Conservation (phyloP, 106 monocot genomes). For the Cymbidium sinense region DNA sequence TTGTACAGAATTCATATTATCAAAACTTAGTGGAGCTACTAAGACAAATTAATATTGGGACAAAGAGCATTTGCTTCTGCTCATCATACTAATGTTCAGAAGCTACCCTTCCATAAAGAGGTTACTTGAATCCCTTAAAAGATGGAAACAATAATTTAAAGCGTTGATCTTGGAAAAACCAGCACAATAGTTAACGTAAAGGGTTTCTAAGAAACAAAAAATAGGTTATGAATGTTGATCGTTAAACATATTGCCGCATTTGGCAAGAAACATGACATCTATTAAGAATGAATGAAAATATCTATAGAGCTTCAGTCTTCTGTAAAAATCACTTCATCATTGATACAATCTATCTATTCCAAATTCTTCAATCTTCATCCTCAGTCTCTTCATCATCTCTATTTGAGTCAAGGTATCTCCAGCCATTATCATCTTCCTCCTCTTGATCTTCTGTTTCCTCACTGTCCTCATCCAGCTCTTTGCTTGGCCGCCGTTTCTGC, state of each 20-base stretch:
- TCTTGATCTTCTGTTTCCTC: constrained; percentile 57
- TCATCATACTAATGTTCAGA: too few relatives aligned
- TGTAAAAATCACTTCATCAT: neutral
- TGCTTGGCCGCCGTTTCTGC: constrained; percentile 17
- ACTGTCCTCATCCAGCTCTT: constrained; percentile 36
- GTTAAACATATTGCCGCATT: neutral
- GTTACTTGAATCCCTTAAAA: too few relatives aligned
- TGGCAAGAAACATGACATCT: neutral
- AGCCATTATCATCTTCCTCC: constrained; percentile 20
- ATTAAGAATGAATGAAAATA: neutral
- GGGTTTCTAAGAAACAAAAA: too few relatives aligned
- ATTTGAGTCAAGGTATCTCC: constrained; percentile 25
- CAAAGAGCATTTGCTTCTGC: too few relatives aligned
- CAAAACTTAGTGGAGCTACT: too few relatives aligned
- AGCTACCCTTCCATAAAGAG: too few relatives aligned
- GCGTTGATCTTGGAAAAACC: too few relatives aligned
- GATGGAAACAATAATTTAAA: too few relatives aligned
- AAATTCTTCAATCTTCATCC: constrained; percentile 39
- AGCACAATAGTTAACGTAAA: too few relatives aligned
- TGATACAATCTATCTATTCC: neutral
- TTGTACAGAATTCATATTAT: too few relatives aligned
- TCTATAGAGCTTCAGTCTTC: neutral
- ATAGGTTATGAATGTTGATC: neutral
- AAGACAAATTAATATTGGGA: too few relatives aligned
- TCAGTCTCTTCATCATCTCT: constrained; percentile 71